phyloP scores from a whole-genome alignment of 441 rosid genomes.

The Omphalea diandra region DNA sequence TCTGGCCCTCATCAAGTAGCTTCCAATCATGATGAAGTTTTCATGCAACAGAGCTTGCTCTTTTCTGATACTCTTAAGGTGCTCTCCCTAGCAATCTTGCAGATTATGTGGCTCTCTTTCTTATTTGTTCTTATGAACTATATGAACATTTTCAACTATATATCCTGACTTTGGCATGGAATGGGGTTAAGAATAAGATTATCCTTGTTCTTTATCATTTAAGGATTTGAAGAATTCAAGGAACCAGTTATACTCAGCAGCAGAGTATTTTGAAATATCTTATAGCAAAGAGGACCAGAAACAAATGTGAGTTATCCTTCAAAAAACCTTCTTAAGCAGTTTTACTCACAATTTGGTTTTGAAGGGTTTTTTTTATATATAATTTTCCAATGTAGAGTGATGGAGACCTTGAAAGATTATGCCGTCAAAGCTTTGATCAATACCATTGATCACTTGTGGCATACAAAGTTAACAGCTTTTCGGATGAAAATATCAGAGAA shows the following conservation, averaged over 20 bases:
- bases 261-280: constrained; percentile 76
- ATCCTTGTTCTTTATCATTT: constrained; percentile 1
- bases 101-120: background rate
- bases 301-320: constrained; percentile 46
- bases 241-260: constrained; percentile 82
- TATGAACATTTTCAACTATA: too few relatives aligned
- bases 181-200: background rate
- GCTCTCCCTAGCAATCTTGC: background rate
- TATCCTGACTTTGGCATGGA: too few relatives aligned
- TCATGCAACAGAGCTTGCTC: constrained; percentile 64
- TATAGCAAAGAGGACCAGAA: constrained; percentile 57
- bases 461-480: constrained; percentile 55
- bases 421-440: constrained; percentile 69
- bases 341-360: background rate
- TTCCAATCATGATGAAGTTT: constrained; percentile 65
- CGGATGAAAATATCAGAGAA: constrained; percentile 53
- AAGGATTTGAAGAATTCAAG: constrained; percentile 76
- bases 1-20: constrained; percentile 42
- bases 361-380: background rate
- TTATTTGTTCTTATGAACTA: too few relatives aligned
- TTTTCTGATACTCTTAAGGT: constrained; percentile 80
- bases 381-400: constrained; percentile 42
- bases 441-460: constrained; percentile 88
- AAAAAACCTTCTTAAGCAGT: too few relatives aligned
- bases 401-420: constrained; percentile 68